These are phyloP conservation scores for Cairneyella variabilis DNA, from an alignment of 495 filamentous ascomycete species.

Conservation along the genomic window DNA sequence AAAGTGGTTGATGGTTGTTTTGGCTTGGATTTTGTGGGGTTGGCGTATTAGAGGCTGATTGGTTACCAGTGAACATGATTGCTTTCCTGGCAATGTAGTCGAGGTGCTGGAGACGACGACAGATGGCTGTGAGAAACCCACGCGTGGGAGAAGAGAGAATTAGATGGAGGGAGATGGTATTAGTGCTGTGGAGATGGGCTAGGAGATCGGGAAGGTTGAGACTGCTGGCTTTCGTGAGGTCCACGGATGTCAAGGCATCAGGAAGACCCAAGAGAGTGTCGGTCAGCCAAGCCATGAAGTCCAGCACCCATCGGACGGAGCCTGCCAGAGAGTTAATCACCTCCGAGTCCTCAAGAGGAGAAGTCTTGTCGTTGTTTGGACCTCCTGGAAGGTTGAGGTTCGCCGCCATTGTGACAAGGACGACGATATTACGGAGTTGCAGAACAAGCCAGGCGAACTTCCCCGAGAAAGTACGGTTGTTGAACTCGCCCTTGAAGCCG, in stretches of 20 bases:
- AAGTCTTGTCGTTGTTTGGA: conserved; percentile 36
- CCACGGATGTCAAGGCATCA: conserved; percentile 16
- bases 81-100: conserved; percentile 33
- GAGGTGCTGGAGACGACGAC: conserved; percentile 54
- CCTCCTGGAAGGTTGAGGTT: conserved; percentile 39
- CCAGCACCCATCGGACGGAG: conserved; percentile 60
- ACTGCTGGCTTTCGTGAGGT: conserved; percentile 38
- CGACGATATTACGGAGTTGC: conserved; percentile 65
- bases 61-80: conserved; percentile 9
- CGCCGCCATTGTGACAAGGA: conserved; percentile 61
- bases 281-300: conserved; percentile 64
- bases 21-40: conserved; percentile 37
- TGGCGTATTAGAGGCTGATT: conserved; percentile 31
- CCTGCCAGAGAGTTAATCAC: conserved; percentile 52
- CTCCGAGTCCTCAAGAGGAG: conserved; percentile 59
- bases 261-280: conserved; percentile 47
- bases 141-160: conserved; percentile 71
- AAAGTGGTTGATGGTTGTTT: conserved; percentile 35
- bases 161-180: conserved; percentile 59
- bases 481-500: conserved; percentile 57
- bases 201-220: conserved; percentile 45
- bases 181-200: conserved; percentile 37
- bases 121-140: conserved; percentile 63
- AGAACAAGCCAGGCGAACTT: conserved; percentile 73
- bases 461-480: conserved; percentile 55